These are phyloP conservation scores for Leccinum sublutescens DNA, from an alignment of 768 basidiomycete species.

Conservation along the genomic window DNA sequence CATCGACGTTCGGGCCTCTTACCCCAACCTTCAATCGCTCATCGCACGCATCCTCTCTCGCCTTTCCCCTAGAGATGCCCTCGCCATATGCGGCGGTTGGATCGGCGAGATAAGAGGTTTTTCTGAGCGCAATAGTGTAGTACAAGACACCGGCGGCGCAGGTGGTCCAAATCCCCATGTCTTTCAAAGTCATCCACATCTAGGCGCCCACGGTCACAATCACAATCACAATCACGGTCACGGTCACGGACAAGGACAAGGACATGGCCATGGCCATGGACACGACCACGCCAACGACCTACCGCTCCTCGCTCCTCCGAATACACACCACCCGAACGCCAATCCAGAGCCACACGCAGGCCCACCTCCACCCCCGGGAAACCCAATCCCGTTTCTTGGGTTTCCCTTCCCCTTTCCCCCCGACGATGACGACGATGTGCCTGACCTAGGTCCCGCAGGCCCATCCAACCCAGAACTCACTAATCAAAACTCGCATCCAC, in stretches of 20 bases:
- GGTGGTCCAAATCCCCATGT: constrained; percentile 4
- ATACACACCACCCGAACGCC: constrained; percentile 1
- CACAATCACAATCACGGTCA: not conserved
- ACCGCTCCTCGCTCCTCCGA: constrained; percentile 16
- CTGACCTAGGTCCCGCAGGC: constrained; percentile 3
- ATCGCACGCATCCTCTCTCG: constrained; percentile 23
- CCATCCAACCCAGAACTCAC: constrained; percentile 11
- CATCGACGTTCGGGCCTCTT: constrained; percentile 45
- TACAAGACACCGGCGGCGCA: not conserved
- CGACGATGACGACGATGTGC: not conserved
- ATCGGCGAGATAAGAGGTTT: constrained; percentile 35
- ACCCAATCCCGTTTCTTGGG: not conserved
- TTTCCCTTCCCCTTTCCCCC: constrained; percentile 8
- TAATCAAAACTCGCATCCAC: constrained; percentile 23
- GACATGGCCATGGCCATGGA: not conserved
- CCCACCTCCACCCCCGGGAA: not conserved
- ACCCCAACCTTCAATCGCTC: constrained; percentile 18
- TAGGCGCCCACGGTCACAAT: not conserved
- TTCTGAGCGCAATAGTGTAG: constrained; percentile 10
- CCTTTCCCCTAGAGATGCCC: constrained; percentile 30
- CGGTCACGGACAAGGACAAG: not conserved
- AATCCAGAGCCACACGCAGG: not conserved
- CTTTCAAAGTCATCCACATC: constrained; percentile 5
- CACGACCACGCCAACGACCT: constrained; percentile 7
- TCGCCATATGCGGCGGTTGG: constrained; percentile 30